Conservation (phyloP, 345 rosid genomes). For the Euphorbia tirucalli region DNA sequence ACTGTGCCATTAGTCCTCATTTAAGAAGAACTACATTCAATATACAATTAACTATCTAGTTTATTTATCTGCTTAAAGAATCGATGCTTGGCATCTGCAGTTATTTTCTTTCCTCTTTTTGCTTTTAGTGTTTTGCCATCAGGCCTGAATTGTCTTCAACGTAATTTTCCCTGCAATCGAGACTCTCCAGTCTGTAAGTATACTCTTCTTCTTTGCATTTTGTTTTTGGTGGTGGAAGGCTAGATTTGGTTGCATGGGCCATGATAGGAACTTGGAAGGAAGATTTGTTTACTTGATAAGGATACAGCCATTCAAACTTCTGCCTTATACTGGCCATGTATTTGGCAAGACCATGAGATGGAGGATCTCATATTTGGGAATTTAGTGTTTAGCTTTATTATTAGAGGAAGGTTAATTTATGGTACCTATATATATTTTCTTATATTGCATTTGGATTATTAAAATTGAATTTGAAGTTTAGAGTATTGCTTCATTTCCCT, state of each 20-base stretch:
- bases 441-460: neutral
- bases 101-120: slow-evolving; percentile 12
- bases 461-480: neutral
- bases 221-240: too few species aligned
- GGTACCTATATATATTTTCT: too few species aligned
- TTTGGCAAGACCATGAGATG: neutral
- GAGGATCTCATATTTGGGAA: neutral
- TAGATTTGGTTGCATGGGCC: too few species aligned
- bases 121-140: slow-evolving; percentile 37
- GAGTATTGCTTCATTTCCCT: neutral
- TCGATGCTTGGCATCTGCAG: neutral
- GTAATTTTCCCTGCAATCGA: slow-evolving; percentile 55
- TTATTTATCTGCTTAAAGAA: neutral
- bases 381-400: neutral
- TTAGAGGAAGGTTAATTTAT: neutral
- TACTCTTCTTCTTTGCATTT: neutral
- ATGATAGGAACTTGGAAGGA: too few species aligned
- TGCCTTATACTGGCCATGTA: too few species aligned
- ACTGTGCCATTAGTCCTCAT: neutral
- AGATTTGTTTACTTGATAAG: too few species aligned
- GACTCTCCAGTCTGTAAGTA: slow-evolving; percentile 59
- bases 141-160: slow-evolving; percentile 69
- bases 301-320: too few species aligned
- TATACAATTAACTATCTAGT: neutral
- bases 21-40: neutral